Evolutionary conservation across 345 rosid species (phyloP).

Genomic region (Camelina laxa): DNA sequence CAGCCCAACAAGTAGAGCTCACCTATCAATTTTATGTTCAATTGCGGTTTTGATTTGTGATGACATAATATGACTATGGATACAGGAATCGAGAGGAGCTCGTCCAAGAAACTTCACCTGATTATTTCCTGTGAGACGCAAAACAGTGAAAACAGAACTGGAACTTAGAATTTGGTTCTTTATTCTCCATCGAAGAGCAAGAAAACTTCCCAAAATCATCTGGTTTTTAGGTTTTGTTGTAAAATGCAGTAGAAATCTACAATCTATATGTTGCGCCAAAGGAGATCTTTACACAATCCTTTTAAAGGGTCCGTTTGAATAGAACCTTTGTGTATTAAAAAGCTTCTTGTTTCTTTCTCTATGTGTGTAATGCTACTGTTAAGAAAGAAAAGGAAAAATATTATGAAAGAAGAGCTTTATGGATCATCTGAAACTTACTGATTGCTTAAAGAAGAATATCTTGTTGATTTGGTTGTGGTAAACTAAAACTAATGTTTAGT

Average conservation of each 20-base stretch:
- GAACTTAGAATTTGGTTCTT: constrained; percentile 1
- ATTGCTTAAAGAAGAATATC: too few species aligned
- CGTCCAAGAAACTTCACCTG: constrained; percentile 83
- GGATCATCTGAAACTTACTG: not conserved
- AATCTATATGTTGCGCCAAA: not conserved
- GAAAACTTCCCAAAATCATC: not conserved
- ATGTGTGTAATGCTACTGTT: constrained; percentile 10
- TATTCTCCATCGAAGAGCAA: constrained; percentile 9
- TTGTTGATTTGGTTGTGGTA: too few species aligned
- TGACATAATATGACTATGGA: constrained; percentile 5
- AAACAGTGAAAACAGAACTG: not conserved
- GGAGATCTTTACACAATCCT: not conserved
- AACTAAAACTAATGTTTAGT: too few species aligned
- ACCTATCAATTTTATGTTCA: not conserved
- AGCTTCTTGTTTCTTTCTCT: not conserved
- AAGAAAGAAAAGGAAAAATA: not conserved
- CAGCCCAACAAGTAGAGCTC: constrained; percentile 74
- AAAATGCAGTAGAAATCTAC: constrained; percentile 24
- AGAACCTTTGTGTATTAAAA: constrained; percentile 4
- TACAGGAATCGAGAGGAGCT: constrained; percentile 83
- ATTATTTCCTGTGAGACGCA: constrained; percentile 71
- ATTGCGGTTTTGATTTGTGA: not conserved
- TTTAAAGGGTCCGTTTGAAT: not conserved
- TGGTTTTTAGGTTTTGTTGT: constrained; percentile 1
- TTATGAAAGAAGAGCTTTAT: not conserved